Percentiles rank a stretch among this genome's conserved stretches.
These are phyloP conservation scores for Aspergillus sp. DNA, from an alignment of 2,329 filamentous ascomycete species.

Conservation along the genomic window DNA sequence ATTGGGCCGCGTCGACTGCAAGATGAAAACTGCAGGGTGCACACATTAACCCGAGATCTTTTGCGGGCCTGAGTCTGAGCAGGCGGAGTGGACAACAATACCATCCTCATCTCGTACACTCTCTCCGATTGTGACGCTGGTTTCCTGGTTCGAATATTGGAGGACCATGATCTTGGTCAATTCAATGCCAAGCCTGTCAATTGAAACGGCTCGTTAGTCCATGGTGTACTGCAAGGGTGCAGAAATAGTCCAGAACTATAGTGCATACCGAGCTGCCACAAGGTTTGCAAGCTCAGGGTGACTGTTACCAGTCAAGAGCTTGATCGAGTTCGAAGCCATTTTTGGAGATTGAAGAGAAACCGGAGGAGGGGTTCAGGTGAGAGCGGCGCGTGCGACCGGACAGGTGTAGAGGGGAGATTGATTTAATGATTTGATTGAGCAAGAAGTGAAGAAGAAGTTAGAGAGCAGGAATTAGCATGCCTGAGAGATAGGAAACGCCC, in stretches of 20 bases:
- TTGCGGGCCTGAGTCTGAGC: slow-evolving; percentile 1
- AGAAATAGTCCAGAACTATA: neutral
- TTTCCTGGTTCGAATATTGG: slow-evolving; percentile 66
- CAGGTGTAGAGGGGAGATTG: no score
- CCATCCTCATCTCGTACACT: slow-evolving; percentile 94
- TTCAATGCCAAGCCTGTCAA: slow-evolving; percentile 63
- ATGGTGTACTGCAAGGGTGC: neutral
- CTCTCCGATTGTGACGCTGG: slow-evolving; percentile 84
- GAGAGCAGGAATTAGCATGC: neutral
- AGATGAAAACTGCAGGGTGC: slow-evolving; percentile 72
- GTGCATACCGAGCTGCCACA: slow-evolving; percentile 64
- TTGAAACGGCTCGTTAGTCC: slow-evolving; percentile 16
- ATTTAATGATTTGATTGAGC: no score
- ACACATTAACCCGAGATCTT: slow-evolving; percentile 10
- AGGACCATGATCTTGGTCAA: slow-evolving; percentile 69
- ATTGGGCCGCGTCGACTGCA: slow-evolving; percentile 91
- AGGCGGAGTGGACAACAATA: slow-evolving; percentile 42
- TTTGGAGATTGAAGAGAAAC: neutral
- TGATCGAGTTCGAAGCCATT: slow-evolving; percentile 75
- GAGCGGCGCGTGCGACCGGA: neutral
- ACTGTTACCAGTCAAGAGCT: slow-evolving; percentile 73
- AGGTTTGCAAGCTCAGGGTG: slow-evolving; percentile 71
- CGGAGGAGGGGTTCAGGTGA: slow-evolving; percentile 2
- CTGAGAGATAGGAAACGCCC: neutral
- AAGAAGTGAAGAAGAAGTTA: no score